Evolutionary conservation across 2,329 filamentous ascomycete genomes (phyloP), one percentile per base, ranked within the genome.

Genomic region (Exophiala bonariae): DNA sequence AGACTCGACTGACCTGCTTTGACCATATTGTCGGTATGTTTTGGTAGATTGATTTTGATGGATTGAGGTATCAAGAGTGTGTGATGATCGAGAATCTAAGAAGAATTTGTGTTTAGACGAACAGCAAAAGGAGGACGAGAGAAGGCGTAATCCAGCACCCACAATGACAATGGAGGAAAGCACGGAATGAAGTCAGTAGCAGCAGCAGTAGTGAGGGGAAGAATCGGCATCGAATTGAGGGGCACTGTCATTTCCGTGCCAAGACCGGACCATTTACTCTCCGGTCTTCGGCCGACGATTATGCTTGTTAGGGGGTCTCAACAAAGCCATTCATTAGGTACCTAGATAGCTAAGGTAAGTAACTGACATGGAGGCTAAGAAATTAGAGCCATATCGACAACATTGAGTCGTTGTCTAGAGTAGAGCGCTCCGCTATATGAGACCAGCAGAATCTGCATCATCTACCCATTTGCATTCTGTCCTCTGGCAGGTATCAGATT

Each of bases 1-100:
- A 38, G 14, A 26, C 14, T 7, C 38, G 26, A 82, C 87, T 68
- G 83, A 95, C 89, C 89, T 78, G 92, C 91, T 83, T 96, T 96
- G 80, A 96, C 91, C 91, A 96, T 96, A 84, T 84, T 96, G 86
- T 77, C 75, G 77, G 75, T 32, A 39, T 34, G 5, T 4, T 8
- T 18, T 23, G 40, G 16, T 42, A 14, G 33, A 22, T 19, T 35
- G 36, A 26, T 20, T 35, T 10, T 23, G 30, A 18, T 14, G n/a
- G 38, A 14, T 8, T 16, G 18, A 9, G 36, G 20, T 44, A 32
- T 39, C 36, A 35, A 31, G 31, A 18, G 30, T 16, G 18, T 17
- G 41, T n/a, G 28, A 9, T 37, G 36, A 30, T 32, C 40, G 32
- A 17, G 32, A 34, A 38, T 41, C 18, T 34, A 9, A 37, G 26